These are phyloP conservation scores for Debaryomyces sp. DNA, from an alignment of 1,139 yeast genomes.

Conservation along the genomic window DNA sequence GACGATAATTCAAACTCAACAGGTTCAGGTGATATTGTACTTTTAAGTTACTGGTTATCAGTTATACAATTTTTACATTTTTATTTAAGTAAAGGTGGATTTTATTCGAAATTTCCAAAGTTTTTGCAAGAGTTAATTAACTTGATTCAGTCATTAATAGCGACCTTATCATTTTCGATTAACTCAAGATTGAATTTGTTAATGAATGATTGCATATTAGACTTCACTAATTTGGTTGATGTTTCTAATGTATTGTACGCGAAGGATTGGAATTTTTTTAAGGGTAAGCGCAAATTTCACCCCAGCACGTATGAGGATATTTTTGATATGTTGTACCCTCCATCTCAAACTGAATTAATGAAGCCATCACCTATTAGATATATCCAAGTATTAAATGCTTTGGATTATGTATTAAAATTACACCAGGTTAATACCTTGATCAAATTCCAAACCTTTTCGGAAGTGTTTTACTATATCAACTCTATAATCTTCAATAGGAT, in stretches of 20 bases:
- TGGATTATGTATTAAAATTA: conserved; percentile 80
- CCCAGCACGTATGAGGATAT: conserved; percentile 65
- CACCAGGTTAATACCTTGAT: conserved; percentile 79
- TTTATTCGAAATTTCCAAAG: conserved; percentile 56
- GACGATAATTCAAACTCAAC: conserved; percentile 25
- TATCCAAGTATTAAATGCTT: conserved; percentile 85
- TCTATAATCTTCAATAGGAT: conserved; percentile 73
- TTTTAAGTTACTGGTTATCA: conserved; percentile 74
- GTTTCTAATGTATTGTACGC: conserved; percentile 63
- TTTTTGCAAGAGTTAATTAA: conserved; percentile 63
- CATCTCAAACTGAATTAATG: conserved; percentile 59
- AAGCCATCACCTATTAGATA: conserved; percentile 88
- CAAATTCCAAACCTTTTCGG: conserved; percentile 74
- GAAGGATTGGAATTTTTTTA: conserved; percentile 76
- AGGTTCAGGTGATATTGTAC: conserved; percentile 65
- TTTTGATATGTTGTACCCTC: conserved; percentile 70
- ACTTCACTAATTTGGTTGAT: conserved; percentile 68
- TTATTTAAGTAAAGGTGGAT: conserved; percentile 58
- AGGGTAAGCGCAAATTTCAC: conserved; percentile 45
- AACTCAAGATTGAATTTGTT: conserved; percentile 59
- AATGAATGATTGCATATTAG: conserved; percentile 63
- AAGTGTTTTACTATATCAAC: conserved; percentile 79
- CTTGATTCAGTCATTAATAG: conserved; percentile 60
- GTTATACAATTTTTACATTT: conserved; percentile 68
- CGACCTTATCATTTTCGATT: conserved; percentile 65